Conservation (phyloP, 148 eudicot species). For the Polygonum aviculare region DNA sequence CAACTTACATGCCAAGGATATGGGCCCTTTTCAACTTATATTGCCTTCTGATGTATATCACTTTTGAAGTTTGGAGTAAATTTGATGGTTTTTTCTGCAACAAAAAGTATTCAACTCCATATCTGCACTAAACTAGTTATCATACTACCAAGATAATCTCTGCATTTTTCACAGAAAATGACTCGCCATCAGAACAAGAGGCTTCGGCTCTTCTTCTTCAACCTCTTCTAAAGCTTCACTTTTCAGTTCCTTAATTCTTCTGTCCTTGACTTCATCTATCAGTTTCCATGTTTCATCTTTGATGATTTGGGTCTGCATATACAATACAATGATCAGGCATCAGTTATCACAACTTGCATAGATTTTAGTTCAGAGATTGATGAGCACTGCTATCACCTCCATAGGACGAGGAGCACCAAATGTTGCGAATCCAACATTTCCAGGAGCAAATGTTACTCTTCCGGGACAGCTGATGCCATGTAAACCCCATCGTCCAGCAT, state of each 20-base stretch:
- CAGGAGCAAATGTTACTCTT: constrained; percentile 90
- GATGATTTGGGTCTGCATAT: constrained; percentile 53
- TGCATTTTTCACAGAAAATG: constrained; percentile 49
- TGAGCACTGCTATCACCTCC: constrained; percentile 33
- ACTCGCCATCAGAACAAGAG: constrained; percentile 61
- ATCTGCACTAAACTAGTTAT: not conserved
- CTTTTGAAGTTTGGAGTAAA: too few species aligned
- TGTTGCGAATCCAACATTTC: constrained; percentile 75
- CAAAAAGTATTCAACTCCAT: not conserved
- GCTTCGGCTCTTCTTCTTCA: constrained; percentile 55
- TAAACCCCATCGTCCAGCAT: constrained; percentile 86
- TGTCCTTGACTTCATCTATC: constrained; percentile 65
- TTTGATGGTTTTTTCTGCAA: not conserved
- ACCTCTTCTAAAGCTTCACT: constrained; percentile 37
- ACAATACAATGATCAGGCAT: not conserved
- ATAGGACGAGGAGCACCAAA: constrained; percentile 93
- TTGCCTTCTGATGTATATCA: too few species aligned
- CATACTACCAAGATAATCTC: not conserved
- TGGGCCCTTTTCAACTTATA: not conserved
- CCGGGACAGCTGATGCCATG: constrained; percentile 83
- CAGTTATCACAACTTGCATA: not conserved
- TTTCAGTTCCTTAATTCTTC: constrained; percentile 53
- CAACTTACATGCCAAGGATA: not conserved
- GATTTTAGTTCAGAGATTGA: not conserved
- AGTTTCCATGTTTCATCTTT: constrained; percentile 82